phyloP scores from a whole-genome alignment of 805 yeast species.

The Vanderwaltozyma yarrowii region DNA sequence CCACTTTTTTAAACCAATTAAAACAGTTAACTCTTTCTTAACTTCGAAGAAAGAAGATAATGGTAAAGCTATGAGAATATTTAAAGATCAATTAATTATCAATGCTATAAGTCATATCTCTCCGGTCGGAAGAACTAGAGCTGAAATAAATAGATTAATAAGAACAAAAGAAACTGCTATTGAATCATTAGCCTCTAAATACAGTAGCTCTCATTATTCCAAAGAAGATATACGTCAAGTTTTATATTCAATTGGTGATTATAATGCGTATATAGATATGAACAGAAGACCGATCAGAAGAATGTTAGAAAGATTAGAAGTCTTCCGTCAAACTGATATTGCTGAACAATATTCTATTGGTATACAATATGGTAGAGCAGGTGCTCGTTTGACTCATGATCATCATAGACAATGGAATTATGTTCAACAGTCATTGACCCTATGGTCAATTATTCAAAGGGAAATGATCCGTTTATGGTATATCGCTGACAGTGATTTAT shows the following conservation, averaged over 20 bases:
- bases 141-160: slow-evolving; percentile 47
- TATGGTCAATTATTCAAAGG: slow-evolving; percentile 71
- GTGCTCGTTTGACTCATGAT: slow-evolving; percentile 64
- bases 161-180: slow-evolving; percentile 60
- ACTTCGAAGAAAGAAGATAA: slow-evolving; percentile 31
- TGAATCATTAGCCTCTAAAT: slow-evolving; percentile 44
- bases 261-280: slow-evolving; percentile 58
- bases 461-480: slow-evolving; percentile 74
- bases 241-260: slow-evolving; percentile 70
- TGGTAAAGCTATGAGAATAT: slow-evolving; percentile 32
- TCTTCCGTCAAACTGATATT: slow-evolving; percentile 37
- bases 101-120: slow-evolving; percentile 61
- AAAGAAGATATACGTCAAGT: slow-evolving; percentile 63
- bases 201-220: slow-evolving; percentile 33
- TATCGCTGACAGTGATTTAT: slow-evolving; percentile 62
- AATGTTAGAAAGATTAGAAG: slow-evolving; percentile 44
- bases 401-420: slow-evolving; percentile 66
- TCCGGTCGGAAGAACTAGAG: slow-evolving; percentile 47
- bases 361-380: slow-evolving; percentile 54
- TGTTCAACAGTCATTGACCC: slow-evolving; percentile 60
- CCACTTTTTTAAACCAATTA: slow-evolving; percentile 62
- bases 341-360: slow-evolving; percentile 41
- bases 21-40: slow-evolving; percentile 46
- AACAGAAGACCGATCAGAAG: slow-evolving; percentile 58
- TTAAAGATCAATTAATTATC: slow-evolving; percentile 48